phyloP scores from a whole-genome alignment of 176 grass and related monocot species.

The Aegilops speltoides region DNA sequence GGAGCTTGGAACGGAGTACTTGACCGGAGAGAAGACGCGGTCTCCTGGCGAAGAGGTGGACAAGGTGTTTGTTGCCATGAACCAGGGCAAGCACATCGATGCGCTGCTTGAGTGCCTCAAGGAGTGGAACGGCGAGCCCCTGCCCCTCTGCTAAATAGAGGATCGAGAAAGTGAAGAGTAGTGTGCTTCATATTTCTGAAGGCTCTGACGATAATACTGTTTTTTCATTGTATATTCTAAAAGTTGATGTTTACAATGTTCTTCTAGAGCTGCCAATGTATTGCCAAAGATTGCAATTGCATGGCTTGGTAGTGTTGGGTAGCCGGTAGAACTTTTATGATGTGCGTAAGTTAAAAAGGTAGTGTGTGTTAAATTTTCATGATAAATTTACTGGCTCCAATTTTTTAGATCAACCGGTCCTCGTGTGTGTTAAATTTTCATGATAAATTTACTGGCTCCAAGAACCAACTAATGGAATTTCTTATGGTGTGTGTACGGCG shows the following conservation, averaged over 20 bases:
- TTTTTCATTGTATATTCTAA: background rate
- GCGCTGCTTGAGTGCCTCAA: constrained; percentile 70
- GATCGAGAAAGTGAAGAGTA: background rate
- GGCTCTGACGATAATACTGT: background rate
- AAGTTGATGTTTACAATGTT: too few relatives aligned
- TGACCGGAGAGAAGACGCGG: constrained; percentile 65
- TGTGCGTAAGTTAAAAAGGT: too few relatives aligned
- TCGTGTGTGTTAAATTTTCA: background rate
- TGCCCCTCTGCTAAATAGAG: constrained; percentile 48
- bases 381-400: background rate
- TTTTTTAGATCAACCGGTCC: background rate
- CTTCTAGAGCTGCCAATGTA: too few relatives aligned
- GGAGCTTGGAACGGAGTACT: constrained; percentile 47
- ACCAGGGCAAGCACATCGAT: constrained; percentile 50
- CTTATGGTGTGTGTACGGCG: background rate
- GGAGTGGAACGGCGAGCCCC: constrained; percentile 66
- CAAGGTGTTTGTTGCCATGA: constrained; percentile 73
- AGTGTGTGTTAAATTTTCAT: background rate
- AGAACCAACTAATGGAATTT: background rate
- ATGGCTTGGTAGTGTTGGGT: too few relatives aligned
- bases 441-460: background rate
- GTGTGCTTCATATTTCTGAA: background rate
- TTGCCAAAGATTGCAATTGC: too few relatives aligned
- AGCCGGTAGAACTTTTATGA: too few relatives aligned
- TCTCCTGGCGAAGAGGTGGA: constrained; percentile 65